Conservation (phyloP, 148 eudicot species). For the Mesembryanthemum crystallinum region DNA sequence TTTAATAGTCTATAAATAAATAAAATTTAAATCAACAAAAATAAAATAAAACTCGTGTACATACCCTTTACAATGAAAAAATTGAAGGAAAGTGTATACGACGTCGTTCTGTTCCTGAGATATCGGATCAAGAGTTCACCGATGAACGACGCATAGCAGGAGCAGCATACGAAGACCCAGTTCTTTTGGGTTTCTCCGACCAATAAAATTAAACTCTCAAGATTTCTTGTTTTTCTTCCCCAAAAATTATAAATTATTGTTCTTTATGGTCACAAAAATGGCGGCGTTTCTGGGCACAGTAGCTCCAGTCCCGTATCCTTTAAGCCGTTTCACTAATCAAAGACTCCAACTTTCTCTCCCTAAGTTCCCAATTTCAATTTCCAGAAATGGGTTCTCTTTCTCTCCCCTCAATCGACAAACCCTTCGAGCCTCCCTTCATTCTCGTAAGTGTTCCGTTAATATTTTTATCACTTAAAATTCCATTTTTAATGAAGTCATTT, state of each 20-base stretch:
- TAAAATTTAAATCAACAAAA: too few species aligned
- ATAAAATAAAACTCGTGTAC: too few species aligned
- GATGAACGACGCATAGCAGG: too few species aligned
- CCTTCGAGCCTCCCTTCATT: slow-evolving; percentile 44
- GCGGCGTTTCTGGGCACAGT: slow-evolving; percentile 39
- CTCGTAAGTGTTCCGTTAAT: slow-evolving; percentile 34
- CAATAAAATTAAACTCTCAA: not conserved
- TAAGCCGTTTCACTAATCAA: slow-evolving; percentile 39
- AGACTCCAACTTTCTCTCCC: slow-evolving; percentile 36
- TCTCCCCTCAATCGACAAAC: slow-evolving; percentile 25
- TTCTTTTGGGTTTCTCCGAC: not conserved
- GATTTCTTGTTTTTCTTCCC: not conserved
- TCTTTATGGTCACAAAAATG: slow-evolving; percentile 5
- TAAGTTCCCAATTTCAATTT: slow-evolving; percentile 26
- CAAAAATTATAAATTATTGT: too few species aligned
- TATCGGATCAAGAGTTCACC: too few species aligned
- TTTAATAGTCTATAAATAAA: too few species aligned
- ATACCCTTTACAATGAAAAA: too few species aligned
- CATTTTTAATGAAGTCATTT: not conserved
- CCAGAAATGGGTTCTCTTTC: slow-evolving; percentile 34
- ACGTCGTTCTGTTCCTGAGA: too few species aligned
- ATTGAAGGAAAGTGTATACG: too few species aligned
- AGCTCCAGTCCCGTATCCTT: slow-evolving; percentile 39
- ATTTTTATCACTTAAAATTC: not conserved
- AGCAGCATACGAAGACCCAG: not conserved